A percentile compares a stretch with the other conserved stretches of the same genome.
These are phyloP conservation scores for Venturia aucupariae DNA, from an alignment of 2,329 filamentous ascomycete species.

Conservation along the genomic window DNA sequence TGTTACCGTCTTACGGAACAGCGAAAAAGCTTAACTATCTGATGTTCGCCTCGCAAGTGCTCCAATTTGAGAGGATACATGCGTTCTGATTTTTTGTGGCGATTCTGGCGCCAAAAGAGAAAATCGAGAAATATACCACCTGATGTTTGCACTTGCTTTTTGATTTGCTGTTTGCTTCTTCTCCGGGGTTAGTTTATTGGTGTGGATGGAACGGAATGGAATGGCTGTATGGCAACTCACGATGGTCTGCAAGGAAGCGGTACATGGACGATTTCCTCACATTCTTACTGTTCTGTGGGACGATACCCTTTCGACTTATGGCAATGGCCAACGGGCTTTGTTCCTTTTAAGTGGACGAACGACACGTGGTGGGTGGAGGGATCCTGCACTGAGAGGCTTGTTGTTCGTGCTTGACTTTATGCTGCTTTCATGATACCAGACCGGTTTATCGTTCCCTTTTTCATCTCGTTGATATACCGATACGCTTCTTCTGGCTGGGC, in stretches of 20 bases:
- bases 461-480: not conserved
- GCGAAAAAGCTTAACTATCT: constrained; percentile 3
- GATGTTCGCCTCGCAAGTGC: not conserved
- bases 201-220: not conserved
- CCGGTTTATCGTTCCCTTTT: not conserved
- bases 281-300: not conserved
- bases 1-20: not conserved
- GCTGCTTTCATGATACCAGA: constrained; percentile 7
- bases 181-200: not conserved
- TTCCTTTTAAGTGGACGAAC: not conserved
- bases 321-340: not conserved
- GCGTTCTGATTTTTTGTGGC: not conserved
- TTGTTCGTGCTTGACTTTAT: not conserved
- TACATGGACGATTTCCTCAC: not conserved
- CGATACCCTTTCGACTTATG: not conserved
- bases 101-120: constrained; percentile 4
- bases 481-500: constrained; percentile 7
- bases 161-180: not conserved
- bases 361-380: not conserved
- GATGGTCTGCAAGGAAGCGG: not conserved
- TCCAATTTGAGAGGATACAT: not conserved
- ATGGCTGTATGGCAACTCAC: not conserved
- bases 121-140: constrained; percentile 9
- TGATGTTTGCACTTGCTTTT: constrained; percentile 1
- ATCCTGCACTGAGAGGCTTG: not conserved